phyloP scores from a whole-genome alignment of 2,329 filamentous ascomycete species.

The Leptodontidium sp. region DNA sequence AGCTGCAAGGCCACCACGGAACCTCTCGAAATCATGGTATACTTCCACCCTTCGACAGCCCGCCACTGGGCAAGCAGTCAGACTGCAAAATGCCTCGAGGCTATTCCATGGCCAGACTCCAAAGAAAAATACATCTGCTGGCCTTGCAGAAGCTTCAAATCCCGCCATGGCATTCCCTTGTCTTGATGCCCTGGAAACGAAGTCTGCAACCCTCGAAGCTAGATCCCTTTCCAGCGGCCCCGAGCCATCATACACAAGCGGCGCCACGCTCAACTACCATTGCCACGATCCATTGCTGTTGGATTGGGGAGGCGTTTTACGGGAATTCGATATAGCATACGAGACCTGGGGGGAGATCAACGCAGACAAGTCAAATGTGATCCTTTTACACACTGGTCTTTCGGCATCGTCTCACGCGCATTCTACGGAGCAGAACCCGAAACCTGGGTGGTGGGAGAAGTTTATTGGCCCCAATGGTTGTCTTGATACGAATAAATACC shows the following conservation, averaged over 20 bases:
- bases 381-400: constrained; percentile 90
- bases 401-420: constrained; percentile 98
- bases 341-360: constrained; percentile 92
- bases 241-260: constrained; percentile 93
- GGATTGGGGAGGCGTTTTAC: constrained; percentile 94
- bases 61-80: constrained; percentile 11
- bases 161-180: constrained; percentile 90
- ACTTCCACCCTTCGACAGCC: constrained; percentile 29
- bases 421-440: constrained; percentile 85
- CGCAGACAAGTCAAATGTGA: constrained; percentile 82
- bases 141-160: constrained; percentile 65
- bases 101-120: constrained; percentile 37
- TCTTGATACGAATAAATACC: constrained; percentile 90
- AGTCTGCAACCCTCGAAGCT: constrained; percentile 76
- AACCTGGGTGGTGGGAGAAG: constrained; percentile 98
- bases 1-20: constrained; percentile 30
- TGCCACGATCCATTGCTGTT: constrained; percentile 79
- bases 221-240: constrained; percentile 78
- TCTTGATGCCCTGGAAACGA: constrained; percentile 82
- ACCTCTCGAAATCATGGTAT: constrained; percentile 31
- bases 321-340: constrained; percentile 89
- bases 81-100: constrained; percentile 32
- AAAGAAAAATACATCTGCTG: constrained; percentile 33
- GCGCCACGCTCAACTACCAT: constrained; percentile 80
- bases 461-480: constrained; percentile 91